Percentiles rank a stretch among this genome's conserved stretches.
Evolutionary conservation across 192 early-diverging fungal genomes (phyloP).

Genomic region (Phycomyces blakesleeanus): DNA sequence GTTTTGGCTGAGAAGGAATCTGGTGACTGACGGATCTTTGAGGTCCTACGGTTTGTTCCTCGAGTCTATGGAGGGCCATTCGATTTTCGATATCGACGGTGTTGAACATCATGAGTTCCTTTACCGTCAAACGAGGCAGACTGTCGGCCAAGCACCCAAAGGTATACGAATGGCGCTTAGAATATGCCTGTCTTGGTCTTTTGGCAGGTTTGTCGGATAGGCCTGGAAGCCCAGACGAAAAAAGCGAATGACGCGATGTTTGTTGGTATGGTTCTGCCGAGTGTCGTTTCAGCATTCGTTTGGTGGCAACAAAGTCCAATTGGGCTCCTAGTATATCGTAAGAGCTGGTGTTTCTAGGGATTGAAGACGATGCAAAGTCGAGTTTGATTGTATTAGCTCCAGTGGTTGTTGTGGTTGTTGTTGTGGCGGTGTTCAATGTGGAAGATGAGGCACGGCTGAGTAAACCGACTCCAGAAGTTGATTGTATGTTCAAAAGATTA

Average conservation of each 20-base stretch:
- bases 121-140: constrained; percentile 30
- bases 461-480: too few species aligned
- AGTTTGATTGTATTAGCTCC: background rate
- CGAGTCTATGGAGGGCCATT: background rate
- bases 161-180: constrained; percentile 43
- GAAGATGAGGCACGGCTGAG: background rate
- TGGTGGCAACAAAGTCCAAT: background rate
- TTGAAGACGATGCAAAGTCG: background rate
- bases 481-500: too few species aligned
- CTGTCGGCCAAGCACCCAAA: constrained; percentile 33
- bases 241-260: too few species aligned
- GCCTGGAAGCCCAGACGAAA: too few species aligned
- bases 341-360: background rate
- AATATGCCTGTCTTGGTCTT: constrained; percentile 31
- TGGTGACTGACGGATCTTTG: constrained; percentile 17
- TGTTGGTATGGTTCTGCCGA: background rate
- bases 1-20: background rate
- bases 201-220: constrained; percentile 20
- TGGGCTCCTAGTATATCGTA: background rate
- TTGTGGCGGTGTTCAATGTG: too few species aligned
- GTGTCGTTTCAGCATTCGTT: constrained; percentile 3
- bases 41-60: constrained; percentile 1
- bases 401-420: background rate
- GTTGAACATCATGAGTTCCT: constrained; percentile 24
- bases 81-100: background rate